These are phyloP conservation scores for Eucalyptus camaldulensis DNA, from an alignment of 345 rosid species.

Conservation along the genomic window DNA sequence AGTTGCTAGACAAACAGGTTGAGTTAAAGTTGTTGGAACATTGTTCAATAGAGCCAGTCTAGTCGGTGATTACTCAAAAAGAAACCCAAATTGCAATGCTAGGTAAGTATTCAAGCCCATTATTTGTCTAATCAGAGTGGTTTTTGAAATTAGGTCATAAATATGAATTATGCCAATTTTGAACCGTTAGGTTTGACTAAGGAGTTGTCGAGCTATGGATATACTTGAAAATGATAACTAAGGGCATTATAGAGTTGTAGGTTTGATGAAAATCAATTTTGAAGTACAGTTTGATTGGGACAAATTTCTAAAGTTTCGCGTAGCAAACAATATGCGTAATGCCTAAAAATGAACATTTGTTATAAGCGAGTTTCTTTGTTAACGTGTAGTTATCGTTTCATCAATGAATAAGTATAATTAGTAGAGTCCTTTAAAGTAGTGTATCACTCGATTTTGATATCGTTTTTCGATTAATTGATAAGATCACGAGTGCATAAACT, in stretches of 20 bases:
- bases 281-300: rapidly evolving
- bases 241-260: rapidly evolving
- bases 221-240: too few species aligned
- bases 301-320: rapidly evolving
- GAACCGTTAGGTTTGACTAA: too few species aligned
- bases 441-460: too few species aligned
- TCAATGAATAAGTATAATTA: too few species aligned
- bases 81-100: neutral
- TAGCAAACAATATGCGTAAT: rapidly evolving
- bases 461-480: too few species aligned
- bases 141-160: rapidly evolving
- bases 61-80: neutral
- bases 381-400: rapidly evolving
- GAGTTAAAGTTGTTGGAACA: neutral
- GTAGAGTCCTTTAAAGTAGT: too few species aligned
- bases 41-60: neutral
- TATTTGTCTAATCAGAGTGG: too few species aligned
- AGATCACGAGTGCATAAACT: rapidly evolving
- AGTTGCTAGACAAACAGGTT: rapidly evolving
- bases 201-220: too few species aligned
- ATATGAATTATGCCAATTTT: too few species aligned
- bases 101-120: too few species aligned
- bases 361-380: rapidly evolving
- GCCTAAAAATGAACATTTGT: rapidly evolving
- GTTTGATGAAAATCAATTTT: too few species aligned